These are phyloP conservation scores for Xenoacremonium recifei DNA, from an alignment of 2,329 filamentous ascomycete species.

Conservation along the genomic window DNA sequence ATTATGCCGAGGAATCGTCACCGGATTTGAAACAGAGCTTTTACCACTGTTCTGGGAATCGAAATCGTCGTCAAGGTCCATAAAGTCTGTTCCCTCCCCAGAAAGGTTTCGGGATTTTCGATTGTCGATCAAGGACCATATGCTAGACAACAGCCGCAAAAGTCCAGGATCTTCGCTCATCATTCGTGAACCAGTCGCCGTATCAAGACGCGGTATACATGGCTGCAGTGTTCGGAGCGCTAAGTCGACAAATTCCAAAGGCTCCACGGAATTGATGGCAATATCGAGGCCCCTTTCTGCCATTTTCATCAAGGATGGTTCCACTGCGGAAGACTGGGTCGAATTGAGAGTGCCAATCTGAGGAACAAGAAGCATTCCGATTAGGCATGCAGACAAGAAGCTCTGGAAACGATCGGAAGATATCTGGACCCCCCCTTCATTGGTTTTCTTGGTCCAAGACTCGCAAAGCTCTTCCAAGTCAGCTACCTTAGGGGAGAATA, in stretches of 20 bases:
- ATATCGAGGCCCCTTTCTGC: constrained; percentile 40
- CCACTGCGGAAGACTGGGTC: constrained; percentile 48
- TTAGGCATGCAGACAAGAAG: constrained; percentile 47
- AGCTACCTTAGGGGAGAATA: constrained; percentile 52
- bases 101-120: constrained; percentile 19
- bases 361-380: constrained; percentile 45
- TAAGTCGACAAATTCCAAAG: constrained; percentile 43
- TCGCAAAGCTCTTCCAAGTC: constrained; percentile 46
- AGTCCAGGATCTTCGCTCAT: constrained; percentile 39
- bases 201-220: constrained; percentile 45
- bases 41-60: constrained; percentile 56
- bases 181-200: constrained; percentile 36
- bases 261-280: constrained; percentile 44
- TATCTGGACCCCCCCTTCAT: constrained; percentile 47
- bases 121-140: constrained; percentile 31
- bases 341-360: constrained; percentile 47
- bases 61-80: constrained; percentile 68
- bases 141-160: constrained; percentile 40
- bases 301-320: constrained; percentile 40
- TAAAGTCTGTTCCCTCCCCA: constrained; percentile 47
- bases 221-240: constrained; percentile 43
- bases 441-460: constrained; percentile 44
- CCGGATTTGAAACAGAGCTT: constrained; percentile 33
- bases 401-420: constrained; percentile 54
- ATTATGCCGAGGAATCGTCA: constrained; percentile 47